phyloP scores from a whole-genome alignment of 345 rosid genomes.

The Pistacia atlantica region DNA sequence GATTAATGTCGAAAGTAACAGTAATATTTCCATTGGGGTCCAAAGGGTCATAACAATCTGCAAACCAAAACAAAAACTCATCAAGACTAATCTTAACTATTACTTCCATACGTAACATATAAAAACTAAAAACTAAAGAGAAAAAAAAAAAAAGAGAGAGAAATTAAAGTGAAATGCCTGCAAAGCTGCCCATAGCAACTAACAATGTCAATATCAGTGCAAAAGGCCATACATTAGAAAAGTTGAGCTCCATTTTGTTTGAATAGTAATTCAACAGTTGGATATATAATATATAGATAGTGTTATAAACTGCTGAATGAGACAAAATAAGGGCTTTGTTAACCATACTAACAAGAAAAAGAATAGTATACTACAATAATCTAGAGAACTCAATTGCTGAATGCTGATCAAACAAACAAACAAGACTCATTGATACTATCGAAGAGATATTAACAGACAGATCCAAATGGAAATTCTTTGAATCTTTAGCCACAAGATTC shows the following conservation, averaged over 20 bases:
- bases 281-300: background rate
- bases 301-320: conserved; percentile 1
- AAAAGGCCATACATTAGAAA: conserved; percentile 4
- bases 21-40: conserved; percentile 63
- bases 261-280: background rate
- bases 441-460: conserved; percentile 9
- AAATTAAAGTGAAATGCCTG: conserved; percentile 34
- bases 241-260: conserved; percentile 18
- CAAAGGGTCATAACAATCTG: conserved; percentile 68
- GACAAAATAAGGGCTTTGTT: conserved; percentile 1
- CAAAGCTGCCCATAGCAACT: conserved; percentile 29
- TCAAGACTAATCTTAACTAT: background rate
- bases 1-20: conserved; percentile 46
- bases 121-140: too few relatives aligned
- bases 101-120: background rate
- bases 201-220: conserved; percentile 16
- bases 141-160: conserved; percentile 5
- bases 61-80: conserved; percentile 19
- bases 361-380: conserved; percentile 5
- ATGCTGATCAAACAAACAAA: background rate
- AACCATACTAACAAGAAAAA: conserved; percentile 9
- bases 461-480: background rate
- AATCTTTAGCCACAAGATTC: background rate
- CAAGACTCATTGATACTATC: conserved; percentile 32
- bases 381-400: background rate